Conservation (phyloP, 768 basidiomycete species). For the Leucocoprinus sp. region DNA sequence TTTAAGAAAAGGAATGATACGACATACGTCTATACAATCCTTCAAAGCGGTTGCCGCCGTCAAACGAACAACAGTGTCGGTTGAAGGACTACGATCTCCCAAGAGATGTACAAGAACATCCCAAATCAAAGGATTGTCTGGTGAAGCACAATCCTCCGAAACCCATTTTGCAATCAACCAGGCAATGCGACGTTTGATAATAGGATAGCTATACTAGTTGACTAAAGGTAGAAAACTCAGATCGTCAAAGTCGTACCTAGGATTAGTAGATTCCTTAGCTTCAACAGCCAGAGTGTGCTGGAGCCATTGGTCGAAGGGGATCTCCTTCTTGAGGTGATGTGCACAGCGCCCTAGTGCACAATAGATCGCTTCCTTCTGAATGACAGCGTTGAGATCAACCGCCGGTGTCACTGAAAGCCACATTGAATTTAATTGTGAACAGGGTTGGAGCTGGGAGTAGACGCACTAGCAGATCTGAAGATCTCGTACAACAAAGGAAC, state of each 20-base stretch:
- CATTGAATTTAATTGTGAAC: neutral
- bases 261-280: constrained; percentile 43
- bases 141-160: constrained; percentile 51
- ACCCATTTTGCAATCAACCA: constrained; percentile 93
- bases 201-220: constrained; percentile 55
- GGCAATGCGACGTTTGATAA: constrained; percentile 91
- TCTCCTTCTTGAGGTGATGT: constrained; percentile 44
- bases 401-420: constrained; percentile 33
- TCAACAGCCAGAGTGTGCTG: constrained; percentile 50
- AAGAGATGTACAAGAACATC: constrained; percentile 73
- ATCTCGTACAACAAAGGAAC: constrained; percentile 53
- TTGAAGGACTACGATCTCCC: constrained; percentile 55
- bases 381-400: constrained; percentile 45
- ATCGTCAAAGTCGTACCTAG: constrained; percentile 36
- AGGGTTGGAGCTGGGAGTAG: neutral
- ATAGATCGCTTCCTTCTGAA: constrained; percentile 83
- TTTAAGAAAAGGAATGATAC: neutral
- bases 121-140: constrained; percentile 66
- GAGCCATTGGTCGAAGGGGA: constrained; percentile 70
- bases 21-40: constrained; percentile 78
- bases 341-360: constrained; percentile 86
- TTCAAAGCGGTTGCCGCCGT: constrained; percentile 74
- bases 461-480: constrained; percentile 57
- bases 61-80: constrained; percentile 80
- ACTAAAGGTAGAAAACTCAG: neutral